These are phyloP conservation scores for Centrapalus pauciflorus DNA, from an alignment of 129 eudicot species.

Conservation along the genomic window DNA sequence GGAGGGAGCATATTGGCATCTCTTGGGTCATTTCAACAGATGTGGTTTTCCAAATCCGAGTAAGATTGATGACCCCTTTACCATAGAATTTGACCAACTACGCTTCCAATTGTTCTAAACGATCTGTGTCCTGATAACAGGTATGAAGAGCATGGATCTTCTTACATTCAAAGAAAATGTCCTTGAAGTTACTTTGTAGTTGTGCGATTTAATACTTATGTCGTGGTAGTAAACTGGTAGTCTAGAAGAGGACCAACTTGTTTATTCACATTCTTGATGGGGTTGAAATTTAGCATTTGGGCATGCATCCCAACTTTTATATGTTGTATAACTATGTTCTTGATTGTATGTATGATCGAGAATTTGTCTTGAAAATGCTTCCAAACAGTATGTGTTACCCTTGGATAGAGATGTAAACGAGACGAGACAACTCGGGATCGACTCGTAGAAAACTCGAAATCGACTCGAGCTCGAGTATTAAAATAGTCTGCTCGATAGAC, in stretches of 20 bases:
- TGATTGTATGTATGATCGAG: constrained; percentile 8
- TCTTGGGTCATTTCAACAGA: constrained; percentile 96
- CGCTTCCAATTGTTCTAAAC: not conserved
- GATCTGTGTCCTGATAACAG: constrained; percentile 26
- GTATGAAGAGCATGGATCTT: constrained; percentile 91
- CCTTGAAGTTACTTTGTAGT: constrained; percentile 33
- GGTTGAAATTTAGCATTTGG: not conserved
- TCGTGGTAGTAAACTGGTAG: not conserved
- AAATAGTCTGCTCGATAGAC: no score
- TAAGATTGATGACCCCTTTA: constrained; percentile 47
- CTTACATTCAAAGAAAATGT: constrained; percentile 92
- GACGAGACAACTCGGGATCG: no score
- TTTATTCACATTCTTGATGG: not conserved
- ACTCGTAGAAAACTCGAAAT: no score
- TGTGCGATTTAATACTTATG: not conserved
- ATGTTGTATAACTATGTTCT: constrained; percentile 10
- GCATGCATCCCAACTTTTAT: not conserved
- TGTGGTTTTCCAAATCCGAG: constrained; percentile 99
- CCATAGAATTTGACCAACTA: not conserved
- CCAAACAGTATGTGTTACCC: no score
- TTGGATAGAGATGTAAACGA: no score
- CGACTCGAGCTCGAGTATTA: no score
- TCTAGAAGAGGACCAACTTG: constrained; percentile 20
- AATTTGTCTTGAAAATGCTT: no score
- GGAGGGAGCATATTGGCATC: constrained; percentile 99